Evolutionary conservation across 805 yeast species (phyloP).

Genomic region (Monosporozyma yasuniensis): DNA sequence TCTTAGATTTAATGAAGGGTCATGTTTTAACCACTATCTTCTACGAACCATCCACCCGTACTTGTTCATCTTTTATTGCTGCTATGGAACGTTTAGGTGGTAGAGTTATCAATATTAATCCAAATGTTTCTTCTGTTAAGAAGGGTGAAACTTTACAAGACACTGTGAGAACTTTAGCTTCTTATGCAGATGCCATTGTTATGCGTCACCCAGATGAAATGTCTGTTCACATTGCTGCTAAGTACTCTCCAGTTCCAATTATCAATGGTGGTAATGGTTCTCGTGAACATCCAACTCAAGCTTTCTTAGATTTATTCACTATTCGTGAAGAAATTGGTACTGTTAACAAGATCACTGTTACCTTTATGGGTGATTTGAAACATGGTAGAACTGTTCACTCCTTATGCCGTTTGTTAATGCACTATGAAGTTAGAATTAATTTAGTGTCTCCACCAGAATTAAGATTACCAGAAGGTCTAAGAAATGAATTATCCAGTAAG

Average conservation of each 20-base stretch:
- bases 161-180: constrained; percentile 87
- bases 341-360: constrained; percentile 93
- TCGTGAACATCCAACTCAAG: constrained; percentile 98
- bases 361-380: constrained; percentile 98
- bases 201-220: constrained; percentile 92
- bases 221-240: constrained; percentile 89
- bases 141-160: constrained; percentile 98
- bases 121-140: constrained; percentile 85
- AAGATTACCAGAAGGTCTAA: constrained; percentile 67
- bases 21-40: constrained; percentile 89
- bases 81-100: constrained; percentile 99
- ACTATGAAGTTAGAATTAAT: constrained; percentile 88
- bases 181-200: constrained; percentile 94
- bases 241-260: constrained; percentile 93
- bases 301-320: constrained; percentile 92
- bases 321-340: constrained; percentile 98
- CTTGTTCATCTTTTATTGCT: constrained; percentile 93
- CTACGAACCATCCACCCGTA: constrained; percentile 97
- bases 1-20: constrained; percentile 81
- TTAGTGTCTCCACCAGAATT: constrained; percentile 86
- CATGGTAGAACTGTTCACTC: constrained; percentile 99
- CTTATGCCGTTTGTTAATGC: constrained; percentile 77
- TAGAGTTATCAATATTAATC: constrained; percentile 79
- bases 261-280: constrained; percentile 98
- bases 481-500: constrained; percentile 52